Evolutionary conservation across 441 rosid species (phyloP).

Genomic region (Erysimum cheiri): DNA sequence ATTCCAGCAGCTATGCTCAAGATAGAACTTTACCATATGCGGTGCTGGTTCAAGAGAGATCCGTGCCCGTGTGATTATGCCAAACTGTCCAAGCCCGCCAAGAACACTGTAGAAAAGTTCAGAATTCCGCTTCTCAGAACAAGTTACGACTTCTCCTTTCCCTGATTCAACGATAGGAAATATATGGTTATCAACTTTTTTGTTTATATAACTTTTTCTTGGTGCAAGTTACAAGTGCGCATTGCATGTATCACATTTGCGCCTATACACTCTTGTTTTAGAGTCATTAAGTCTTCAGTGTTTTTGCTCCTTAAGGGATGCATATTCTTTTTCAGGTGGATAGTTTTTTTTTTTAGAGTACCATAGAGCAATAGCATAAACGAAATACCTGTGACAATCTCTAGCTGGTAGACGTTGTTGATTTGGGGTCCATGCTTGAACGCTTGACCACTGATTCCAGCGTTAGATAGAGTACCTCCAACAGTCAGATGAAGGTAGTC

Average conservation of each 20-base stretch:
- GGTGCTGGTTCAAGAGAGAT: constrained; percentile 74
- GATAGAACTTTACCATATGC: constrained; percentile 55
- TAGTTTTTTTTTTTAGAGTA: not conserved
- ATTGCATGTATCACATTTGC: constrained; percentile 40
- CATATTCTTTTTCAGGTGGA: constrained; percentile 28
- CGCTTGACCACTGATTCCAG: constrained; percentile 93
- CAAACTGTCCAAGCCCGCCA: constrained; percentile 97
- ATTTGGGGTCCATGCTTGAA: constrained; percentile 90
- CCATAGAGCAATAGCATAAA: constrained; percentile 34
- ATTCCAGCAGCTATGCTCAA: constrained; percentile 14
- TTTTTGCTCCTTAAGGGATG: constrained; percentile 7
- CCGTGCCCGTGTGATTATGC: constrained; percentile 83
- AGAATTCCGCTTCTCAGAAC: constrained; percentile 71
- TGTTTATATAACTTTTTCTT: not conserved
- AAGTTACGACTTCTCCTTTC: constrained; percentile 77
- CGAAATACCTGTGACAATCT: constrained; percentile 81
- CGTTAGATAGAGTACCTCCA: constrained; percentile 93
- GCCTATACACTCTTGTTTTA: constrained; percentile 17
- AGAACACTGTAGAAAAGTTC: constrained; percentile 83
- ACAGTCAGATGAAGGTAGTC: constrained; percentile 92
- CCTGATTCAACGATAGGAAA: constrained; percentile 60
- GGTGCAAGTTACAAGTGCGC: constrained; percentile 34
- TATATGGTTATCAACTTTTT: constrained; percentile 11
- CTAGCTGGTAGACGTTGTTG: constrained; percentile 74
- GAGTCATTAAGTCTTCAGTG: not conserved